Conservation (phyloP, 352 stramenopile genomes). For the Phytophthora sojae region DNA sequence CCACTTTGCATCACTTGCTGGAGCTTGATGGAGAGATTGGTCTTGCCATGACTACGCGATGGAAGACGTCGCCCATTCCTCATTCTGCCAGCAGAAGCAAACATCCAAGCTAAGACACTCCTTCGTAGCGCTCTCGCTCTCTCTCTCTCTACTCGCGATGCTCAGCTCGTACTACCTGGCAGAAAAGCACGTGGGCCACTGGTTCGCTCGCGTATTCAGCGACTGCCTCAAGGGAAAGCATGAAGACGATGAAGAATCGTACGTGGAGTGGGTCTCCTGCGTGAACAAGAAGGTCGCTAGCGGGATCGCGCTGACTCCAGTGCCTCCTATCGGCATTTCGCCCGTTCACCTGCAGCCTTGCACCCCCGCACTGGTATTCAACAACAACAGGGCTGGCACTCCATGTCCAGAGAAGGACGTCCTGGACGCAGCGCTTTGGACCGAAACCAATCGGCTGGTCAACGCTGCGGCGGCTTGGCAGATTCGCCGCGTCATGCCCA, state of each 20-base stretch:
- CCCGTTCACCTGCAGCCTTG: slow-evolving; percentile 19
- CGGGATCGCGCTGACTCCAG: slow-evolving; percentile 8
- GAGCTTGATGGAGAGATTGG: neutral
- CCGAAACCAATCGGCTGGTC: slow-evolving; percentile 14
- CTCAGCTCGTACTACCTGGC: neutral
- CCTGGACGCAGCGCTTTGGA: slow-evolving; percentile 10
- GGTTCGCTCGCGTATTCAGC: slow-evolving; percentile 15
- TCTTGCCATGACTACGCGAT: neutral
- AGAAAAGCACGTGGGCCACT: neutral
- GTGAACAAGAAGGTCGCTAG: slow-evolving; percentile 1
- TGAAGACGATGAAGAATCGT: slow-evolving; percentile 10
- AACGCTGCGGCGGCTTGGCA: slow-evolving; percentile 29
- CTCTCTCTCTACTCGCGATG: too few relatives aligned
- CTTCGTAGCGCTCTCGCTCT: too few relatives aligned
- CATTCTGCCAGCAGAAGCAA: slow-evolving; percentile 1
- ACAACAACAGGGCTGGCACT: too few relatives aligned
- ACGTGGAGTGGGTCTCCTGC: neutral
- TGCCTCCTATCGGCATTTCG: slow-evolving; percentile 17
- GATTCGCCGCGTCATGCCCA: slow-evolving; percentile 23
- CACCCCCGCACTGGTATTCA: neutral
- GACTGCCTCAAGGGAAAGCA: slow-evolving; percentile 19
- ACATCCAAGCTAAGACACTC: neutral
- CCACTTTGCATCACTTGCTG: neutral
- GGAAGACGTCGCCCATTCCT: slow-evolving; percentile 3
- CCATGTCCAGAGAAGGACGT: too few relatives aligned